Base-by-base conservation (phyloP, 176 grass and related monocot species). In the Poa annua region DNA sequence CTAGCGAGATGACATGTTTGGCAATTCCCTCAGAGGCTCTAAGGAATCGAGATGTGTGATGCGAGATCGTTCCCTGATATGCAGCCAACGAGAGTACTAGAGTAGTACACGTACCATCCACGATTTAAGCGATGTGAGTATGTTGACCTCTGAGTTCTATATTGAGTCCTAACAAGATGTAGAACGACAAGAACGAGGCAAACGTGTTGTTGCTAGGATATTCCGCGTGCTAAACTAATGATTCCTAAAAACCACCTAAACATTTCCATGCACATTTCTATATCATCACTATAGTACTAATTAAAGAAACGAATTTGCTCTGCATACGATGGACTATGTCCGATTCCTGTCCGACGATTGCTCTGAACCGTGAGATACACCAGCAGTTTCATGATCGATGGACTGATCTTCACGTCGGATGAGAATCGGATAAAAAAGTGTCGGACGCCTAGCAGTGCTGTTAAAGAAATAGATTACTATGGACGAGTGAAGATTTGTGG, bases 101-200 rank as follows among this genome's bases (percentile, higher is more conserved):
- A 13, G 35, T 4, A 71, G 69, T 29, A 42, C 41, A n/a, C n/a
- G 36, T 42, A n/a, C n/a, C n/a, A 16, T 52, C 63, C 80, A 83
- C 65, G 80, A 82, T 78, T 41, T 33, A 25, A 26, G 50, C 50
- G 36, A 86, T 32, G 51, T 21, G n/a, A 26, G 73, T 76, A 77
- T 61, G 62, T 51, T 51, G 42, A n/a, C 56, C 45, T 11, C 7
- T 49, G 33, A 47, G 16, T 65, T 56, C 24, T 53, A 5, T 16
- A 36, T 68, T 59, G 1, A 14, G 35, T 15, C 2, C 13, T 1
- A 50, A 73, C 44, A 39, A 68, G 26, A 45, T 41, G 19, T 51
- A 21, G 80, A 44, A 78, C 73, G 73, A 52, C 56, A 59, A 32
- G 63, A 83, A 87, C 80, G 64, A 87, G 85, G 68, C 4, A 3